Evolutionary conservation across 176 grass and related monocot genomes (phyloP), one percentile per base, ranked within the genome.

Genomic region (Cenchrus americanus): DNA sequence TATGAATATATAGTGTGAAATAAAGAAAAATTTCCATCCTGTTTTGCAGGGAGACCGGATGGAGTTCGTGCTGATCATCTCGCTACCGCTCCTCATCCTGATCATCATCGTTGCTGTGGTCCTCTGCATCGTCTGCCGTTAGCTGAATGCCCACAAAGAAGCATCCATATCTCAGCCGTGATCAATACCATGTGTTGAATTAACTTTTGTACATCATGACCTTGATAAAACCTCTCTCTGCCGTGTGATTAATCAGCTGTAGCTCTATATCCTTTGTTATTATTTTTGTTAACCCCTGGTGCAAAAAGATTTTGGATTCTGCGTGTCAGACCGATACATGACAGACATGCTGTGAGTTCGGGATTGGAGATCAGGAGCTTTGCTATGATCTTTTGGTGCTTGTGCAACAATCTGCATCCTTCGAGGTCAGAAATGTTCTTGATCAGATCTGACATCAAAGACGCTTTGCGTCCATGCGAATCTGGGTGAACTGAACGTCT

Each of bases 61-160:
- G 92, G 89, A 94, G 61, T 85, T 94, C 37, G 92, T 94, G 87
- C 72, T 94, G 44, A 80, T 94, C 87, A 89, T 94, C 59, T 92
- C 92, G 24, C 44, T 94, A 67, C 92, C 92, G 11, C 90, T 94
- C 42, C 86, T 92, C 76, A 89, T 89, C 75, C 50, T 94, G 58
- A 83, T 89, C 73, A 48, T 94, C 32, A 59, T 92, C 50, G 17
- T 94, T 66, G 76, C 83, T 0, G 60, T 91, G 12, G 47, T 92
- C 63, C 90, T 83, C 23, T 94, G 89, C 89, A 82, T 94, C 63
- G n/a, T 85, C 66, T 94, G 89, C 69, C 82, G 89, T 52, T 90
- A 90, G 83, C 52, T 41, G 53, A 22, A 32, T 5, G 10, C 21
- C 9, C 49, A 51, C 21, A 21, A 27, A 1, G 3, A 17, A 30